phyloP scores from a whole-genome alignment of 2,329 filamentous ascomycete genomes.

The Zopfia rhizophila region DNA sequence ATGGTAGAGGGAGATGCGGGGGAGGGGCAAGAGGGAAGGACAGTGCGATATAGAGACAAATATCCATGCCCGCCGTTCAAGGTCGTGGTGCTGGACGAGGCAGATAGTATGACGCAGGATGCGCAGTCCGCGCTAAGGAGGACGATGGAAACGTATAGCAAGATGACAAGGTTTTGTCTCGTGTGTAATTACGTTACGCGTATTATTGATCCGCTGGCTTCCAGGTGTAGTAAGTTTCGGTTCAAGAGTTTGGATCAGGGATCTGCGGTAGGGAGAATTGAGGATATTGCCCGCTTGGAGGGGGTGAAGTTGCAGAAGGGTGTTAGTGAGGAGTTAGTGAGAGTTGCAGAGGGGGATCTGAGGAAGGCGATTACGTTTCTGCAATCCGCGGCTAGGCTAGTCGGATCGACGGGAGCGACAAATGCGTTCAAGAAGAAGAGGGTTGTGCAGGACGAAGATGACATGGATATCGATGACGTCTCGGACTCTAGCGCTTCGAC shows the following conservation, averaged over 20 bases:
- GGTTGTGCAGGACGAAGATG: constrained; percentile 54
- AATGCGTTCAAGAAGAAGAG: constrained; percentile 58
- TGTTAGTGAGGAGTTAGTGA: constrained; percentile 83
- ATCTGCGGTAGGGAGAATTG: constrained; percentile 81
- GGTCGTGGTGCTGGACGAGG: constrained; percentile 98
- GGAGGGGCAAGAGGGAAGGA: constrained; percentile 35
- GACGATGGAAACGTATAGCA: constrained; percentile 98
- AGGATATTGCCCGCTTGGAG: constrained; percentile 84
- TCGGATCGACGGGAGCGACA: constrained; percentile 68
- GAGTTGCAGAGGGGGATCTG: constrained; percentile 91
- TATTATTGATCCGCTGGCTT: constrained; percentile 96
- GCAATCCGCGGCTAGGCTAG: constrained; percentile 90
- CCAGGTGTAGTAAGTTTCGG: constrained; percentile 93
- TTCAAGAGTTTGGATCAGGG: constrained; percentile 95
- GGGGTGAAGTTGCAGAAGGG: constrained; percentile 79
- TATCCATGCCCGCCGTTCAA: constrained; percentile 99
- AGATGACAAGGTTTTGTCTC: constrained; percentile 95
- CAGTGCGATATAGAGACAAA: constrained; percentile 64
- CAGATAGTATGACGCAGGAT: constrained; percentile 99
- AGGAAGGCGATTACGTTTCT: constrained; percentile 96
- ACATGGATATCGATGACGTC: constrained; percentile 57
- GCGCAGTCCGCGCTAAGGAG: constrained; percentile 90
- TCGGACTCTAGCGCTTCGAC: constrained; percentile 17
- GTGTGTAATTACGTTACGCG: constrained; percentile 99
- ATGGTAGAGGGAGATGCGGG: constrained; percentile 57